Evolutionary conservation across 2,329 filamentous ascomycete genomes (phyloP), one percentile per base, ranked within the genome.

Genomic region (Cytospora schulzeri): DNA sequence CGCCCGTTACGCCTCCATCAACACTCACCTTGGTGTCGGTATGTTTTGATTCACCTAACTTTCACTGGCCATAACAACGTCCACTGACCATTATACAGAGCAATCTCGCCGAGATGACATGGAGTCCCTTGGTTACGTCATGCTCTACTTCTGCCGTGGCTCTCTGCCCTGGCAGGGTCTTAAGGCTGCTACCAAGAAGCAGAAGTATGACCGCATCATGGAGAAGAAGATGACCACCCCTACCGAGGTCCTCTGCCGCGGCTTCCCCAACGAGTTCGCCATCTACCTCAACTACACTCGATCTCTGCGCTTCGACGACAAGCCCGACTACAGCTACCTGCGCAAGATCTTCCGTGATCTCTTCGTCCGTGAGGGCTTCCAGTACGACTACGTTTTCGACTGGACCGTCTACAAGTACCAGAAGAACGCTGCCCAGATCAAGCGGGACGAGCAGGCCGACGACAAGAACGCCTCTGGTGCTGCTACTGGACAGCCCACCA

Each of bases 141-240:
- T 99, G 93, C 91, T 99, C 69, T 99, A 99, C 86, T 99, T 99
- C 84, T 98, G 94, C 85, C 94, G 95, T 80, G 95, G 95, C 69
- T 97, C 93, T 69, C 92, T 99, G 64, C 95, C 95, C 68, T 99
- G 95, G 95, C 95, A 99, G 83, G 95, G 95, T 64, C 85, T 97
- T 62, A 97, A 97, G 88, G 94, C 94, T 82, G 94, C 94, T 72
- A 97, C 93, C 71, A 97, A 97, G 89, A 97, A 97, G 89, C 94
- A 98, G 84, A 99, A 99, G 85, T 98, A 99, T 77, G 95, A 99
- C 81, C 89, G 94, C 70, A 99, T 99, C 82, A 98, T 98, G 94
- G 95, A 99, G 86, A 99, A 99, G 90, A 99, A 99, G 92, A 98
- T 98, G 95, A 99, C 95, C 17, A 99, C 95, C 3, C 93, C 95